Evolutionary conservation across 495 filamentous ascomycete genomes (phyloP).

Genomic region (Neurospora discreta): DNA sequence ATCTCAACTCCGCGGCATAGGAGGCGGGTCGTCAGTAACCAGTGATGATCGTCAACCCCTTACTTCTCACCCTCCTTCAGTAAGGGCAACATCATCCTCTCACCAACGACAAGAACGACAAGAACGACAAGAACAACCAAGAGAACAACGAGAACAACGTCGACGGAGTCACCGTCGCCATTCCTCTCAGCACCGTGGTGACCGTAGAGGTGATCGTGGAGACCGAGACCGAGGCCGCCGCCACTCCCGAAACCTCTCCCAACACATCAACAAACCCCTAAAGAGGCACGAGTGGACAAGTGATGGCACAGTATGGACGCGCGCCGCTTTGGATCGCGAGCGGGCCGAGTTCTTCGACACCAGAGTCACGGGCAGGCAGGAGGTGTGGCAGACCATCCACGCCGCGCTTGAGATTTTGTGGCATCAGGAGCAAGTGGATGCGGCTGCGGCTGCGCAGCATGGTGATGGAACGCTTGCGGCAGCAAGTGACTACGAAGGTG

Average conservation of each 20-base stretch:
- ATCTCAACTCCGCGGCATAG: not conserved
- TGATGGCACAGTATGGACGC: conserved; percentile 34
- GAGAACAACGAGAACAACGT: not conserved
- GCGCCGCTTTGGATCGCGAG: conserved; percentile 31
- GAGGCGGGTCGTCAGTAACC: not conserved
- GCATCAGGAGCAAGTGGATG: conserved; percentile 6
- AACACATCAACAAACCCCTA: conserved; percentile 40
- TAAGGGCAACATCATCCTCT: not conserved
- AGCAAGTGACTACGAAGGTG: conserved; percentile 12
- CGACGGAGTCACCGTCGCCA: not conserved
- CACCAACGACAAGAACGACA: not conserved
- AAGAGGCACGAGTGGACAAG: conserved; percentile 39
- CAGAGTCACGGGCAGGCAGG: conserved; percentile 58
- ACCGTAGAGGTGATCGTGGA: not conserved
- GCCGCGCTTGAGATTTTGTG: conserved; percentile 55
- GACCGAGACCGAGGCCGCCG: conserved; percentile 6
- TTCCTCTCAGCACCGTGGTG: not conserved
- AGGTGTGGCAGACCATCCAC: conserved; percentile 68
- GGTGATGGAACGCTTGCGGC: conserved; percentile 3
- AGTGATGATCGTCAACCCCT: conserved; percentile 13
- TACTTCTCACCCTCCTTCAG: not conserved
- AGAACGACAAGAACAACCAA: not conserved
- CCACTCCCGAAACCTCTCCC: conserved; percentile 15
- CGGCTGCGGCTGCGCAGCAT: conserved; percentile 14
- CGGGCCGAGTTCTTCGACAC: conserved; percentile 72